Percentiles rank a stretch among this genome's conserved stretches.
Evolutionary conservation across 2,329 filamentous ascomycete species (phyloP).

Genomic region (Hortaea sp.): DNA sequence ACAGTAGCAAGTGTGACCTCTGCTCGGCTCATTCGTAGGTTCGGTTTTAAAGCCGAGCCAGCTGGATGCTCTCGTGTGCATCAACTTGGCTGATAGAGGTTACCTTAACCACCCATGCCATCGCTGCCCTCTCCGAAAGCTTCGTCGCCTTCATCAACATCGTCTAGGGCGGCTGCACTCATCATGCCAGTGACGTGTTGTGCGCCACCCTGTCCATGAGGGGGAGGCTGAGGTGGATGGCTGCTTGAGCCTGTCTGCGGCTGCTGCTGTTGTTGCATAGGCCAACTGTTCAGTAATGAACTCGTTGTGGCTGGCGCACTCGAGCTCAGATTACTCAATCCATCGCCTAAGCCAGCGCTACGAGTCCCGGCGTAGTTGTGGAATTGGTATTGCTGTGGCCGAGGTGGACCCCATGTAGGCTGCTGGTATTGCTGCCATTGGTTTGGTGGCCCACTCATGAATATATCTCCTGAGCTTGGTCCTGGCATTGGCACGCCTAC

Average conservation of each 20-base stretch:
- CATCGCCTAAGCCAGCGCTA: background rate
- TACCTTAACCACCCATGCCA: slow-evolving; percentile 23
- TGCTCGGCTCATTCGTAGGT: no score
- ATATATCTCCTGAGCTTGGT: slow-evolving; percentile 9
- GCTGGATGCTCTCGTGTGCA: no score
- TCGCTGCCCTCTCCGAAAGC: slow-evolving; percentile 34
- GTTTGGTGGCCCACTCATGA: slow-evolving; percentile 2
- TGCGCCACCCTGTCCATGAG: slow-evolving; percentile 11
- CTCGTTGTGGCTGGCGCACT: slow-evolving; percentile 21
- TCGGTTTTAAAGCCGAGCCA: no score
- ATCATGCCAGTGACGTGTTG: slow-evolving; percentile 30
- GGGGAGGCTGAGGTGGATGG: slow-evolving; percentile 1
- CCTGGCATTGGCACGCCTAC: slow-evolving; percentile 9
- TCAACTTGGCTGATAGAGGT: no score
- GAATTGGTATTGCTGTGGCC: background rate
- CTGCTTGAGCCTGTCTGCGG: background rate
- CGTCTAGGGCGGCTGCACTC: slow-evolving; percentile 28
- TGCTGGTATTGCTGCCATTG: slow-evolving; percentile 1
- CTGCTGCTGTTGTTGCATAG: background rate
- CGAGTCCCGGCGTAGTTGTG: background rate
- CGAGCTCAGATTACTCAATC: slow-evolving; percentile 14
- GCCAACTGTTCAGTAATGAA: slow-evolving; percentile 3
- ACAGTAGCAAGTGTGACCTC: no score
- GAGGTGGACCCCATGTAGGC: background rate
- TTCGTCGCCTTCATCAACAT: slow-evolving; percentile 30